Evolutionary conservation across 495 filamentous ascomycete species (phyloP), one percentile per base, ranked within the genome.

Genomic region (Annulohypoxylon stygium): DNA sequence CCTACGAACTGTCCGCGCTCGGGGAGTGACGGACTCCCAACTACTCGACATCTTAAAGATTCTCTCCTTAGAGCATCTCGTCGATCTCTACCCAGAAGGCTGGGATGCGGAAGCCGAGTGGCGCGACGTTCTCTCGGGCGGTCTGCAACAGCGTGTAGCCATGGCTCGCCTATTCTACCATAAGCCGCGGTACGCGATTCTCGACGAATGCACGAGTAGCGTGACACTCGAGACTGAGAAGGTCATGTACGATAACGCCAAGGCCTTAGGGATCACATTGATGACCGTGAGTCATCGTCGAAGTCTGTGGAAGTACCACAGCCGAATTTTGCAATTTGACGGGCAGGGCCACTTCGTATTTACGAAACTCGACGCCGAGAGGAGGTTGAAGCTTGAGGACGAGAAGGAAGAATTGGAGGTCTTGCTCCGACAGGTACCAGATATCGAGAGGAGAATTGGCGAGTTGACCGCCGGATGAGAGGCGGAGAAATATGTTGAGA

Each of bases 141-240:
- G 96, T 4, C 85, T 98, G 8, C 96, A 99, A 81, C 96, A 99
- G 83, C 90, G 97, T n/a, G 92, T 99, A 33, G 96, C 95, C 59
- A 98, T 98, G 94, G 96, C 96, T 1, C 86, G 96, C 1, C 86
- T 99, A 5, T 98, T 98, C 82, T 99, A 99, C 81, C 97, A 99
- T 81, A 85, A 88, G 2, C 96, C 96, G 2, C 92, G 93, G 71
- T 93, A 93, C 79, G 96, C 96, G 14, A 99, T 99, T 74, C 84
- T 99, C 20, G 96, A 99, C 79, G 96, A 99, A 82, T 99, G 96
- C 83, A 99, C 96, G 1, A 94, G 91, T 55, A 92, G 89, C 59
- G 94, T 98, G 23, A 97, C 97, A 7, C 86, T 97, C 8, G 95
- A 97, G 53, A 94, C 95, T 45, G 96, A 99, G 78, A 92, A 93